Percentiles rank a stretch among this genome's conserved stretches.
These are phyloP conservation scores for Coniochaeta hoffmannii DNA, from an alignment of 2,329 filamentous ascomycete species.

Conservation along the genomic window DNA sequence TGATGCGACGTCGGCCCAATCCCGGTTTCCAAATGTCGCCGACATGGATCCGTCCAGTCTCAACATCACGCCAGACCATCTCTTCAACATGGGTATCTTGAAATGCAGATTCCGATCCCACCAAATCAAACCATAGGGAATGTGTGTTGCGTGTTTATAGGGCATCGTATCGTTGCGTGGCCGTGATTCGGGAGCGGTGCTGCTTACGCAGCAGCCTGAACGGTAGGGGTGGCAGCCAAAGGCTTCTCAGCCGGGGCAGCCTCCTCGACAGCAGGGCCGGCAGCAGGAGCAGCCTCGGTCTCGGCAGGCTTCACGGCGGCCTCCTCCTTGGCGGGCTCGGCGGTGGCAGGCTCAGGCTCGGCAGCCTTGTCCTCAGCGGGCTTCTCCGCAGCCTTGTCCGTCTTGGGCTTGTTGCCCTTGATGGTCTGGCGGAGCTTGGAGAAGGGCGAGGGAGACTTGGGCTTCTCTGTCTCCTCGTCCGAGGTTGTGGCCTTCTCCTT, in stretches of 20 bases:
- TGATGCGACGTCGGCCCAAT: conserved; percentile 6
- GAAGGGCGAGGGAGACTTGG: conserved; percentile 46
- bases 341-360: conserved; percentile 28
- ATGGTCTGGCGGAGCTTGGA: conserved; percentile 54
- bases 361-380: conserved; percentile 30
- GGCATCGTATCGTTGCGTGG: conserved; percentile 12
- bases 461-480: conserved; percentile 56
- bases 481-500: conserved; percentile 56
- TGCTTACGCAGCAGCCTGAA: conserved; percentile 45
- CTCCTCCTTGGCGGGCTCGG: conserved; percentile 24
- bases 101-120: conserved; percentile 50
- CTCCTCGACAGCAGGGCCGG: conserved; percentile 25
- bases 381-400: conserved; percentile 33
- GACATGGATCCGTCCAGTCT: background rate
- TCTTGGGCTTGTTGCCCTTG: conserved; percentile 33
- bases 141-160: conserved; percentile 9
- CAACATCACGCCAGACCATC: conserved; percentile 9
- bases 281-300: conserved; percentile 27
- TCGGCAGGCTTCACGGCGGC: conserved; percentile 21
- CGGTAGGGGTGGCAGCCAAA: conserved; percentile 34
- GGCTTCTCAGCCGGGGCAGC: conserved; percentile 24
- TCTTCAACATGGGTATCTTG: conserved; percentile 46
- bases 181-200: conserved; percentile 7
- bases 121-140: conserved; percentile 27
- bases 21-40: background rate